These are phyloP conservation scores for Paramarasmius palmivorus DNA, from an alignment of 1,284 basidiomycete genomes.

Conservation along the genomic window DNA sequence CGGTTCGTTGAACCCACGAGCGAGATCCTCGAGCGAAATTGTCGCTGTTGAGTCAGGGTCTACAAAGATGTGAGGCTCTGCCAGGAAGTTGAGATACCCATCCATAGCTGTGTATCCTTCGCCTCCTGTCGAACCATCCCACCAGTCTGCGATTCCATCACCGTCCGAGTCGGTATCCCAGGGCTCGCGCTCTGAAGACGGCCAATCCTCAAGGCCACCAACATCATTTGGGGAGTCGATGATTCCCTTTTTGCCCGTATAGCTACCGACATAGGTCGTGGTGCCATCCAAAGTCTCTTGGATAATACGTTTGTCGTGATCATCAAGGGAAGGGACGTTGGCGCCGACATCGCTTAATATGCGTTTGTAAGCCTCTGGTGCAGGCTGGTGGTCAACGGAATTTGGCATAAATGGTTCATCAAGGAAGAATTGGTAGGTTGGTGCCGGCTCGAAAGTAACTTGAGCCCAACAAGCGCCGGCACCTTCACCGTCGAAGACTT, in stretches of 20 bases:
- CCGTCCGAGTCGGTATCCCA: not conserved
- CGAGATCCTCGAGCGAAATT: not conserved
- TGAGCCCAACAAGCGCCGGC: conserved; percentile 4
- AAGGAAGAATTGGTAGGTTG: conserved; percentile 10
- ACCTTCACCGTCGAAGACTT: conserved; percentile 5
- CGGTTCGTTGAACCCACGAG: not conserved
- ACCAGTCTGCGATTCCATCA: conserved; percentile 12
- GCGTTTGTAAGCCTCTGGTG: conserved; percentile 6
- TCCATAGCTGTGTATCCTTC: conserved; percentile 5
- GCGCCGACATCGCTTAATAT: conserved; percentile 8
- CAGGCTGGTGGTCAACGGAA: conserved; percentile 5
- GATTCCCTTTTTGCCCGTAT: conserved; percentile 2
- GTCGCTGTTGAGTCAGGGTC: not conserved
- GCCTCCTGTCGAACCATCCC: conserved; percentile 10
- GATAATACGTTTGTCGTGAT: conserved; percentile 13
- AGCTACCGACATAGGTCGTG: conserved; percentile 5
- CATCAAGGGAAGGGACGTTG: conserved; percentile 4
- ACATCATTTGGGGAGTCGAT: conserved; percentile 9
- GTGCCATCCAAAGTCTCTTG: conserved; percentile 8
- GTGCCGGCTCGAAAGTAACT: conserved; percentile 8
- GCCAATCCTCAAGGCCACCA: conserved; percentile 8
- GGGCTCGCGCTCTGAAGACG: not conserved
- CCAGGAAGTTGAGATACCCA: conserved; percentile 13
- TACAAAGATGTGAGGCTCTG: conserved; percentile 8
- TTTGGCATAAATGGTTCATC: conserved; percentile 1